Percentiles rank a stretch among this genome's conserved stretches.
These are phyloP conservation scores for Pyricularia pennisetigena DNA, from an alignment of 2,329 filamentous ascomycete genomes.

Conservation along the genomic window DNA sequence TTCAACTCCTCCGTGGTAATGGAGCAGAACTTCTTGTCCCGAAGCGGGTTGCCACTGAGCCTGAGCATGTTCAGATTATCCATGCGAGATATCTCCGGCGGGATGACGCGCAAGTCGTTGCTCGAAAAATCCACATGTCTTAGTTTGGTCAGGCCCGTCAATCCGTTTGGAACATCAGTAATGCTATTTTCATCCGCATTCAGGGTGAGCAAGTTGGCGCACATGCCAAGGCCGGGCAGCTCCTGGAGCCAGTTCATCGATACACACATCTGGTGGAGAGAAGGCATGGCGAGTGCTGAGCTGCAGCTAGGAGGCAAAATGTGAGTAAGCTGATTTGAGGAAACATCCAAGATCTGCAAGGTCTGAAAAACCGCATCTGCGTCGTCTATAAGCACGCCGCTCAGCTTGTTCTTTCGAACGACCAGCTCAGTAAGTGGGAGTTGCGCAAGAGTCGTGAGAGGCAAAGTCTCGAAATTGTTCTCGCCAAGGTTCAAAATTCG, in stretches of 20 bases:
- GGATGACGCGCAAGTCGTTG: conserved; percentile 71
- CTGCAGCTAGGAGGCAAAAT: conserved; percentile 28
- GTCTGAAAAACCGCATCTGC: conserved; percentile 42
- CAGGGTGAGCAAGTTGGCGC: conserved; percentile 63
- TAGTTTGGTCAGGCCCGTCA: conserved; percentile 56
- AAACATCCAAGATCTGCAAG: conserved; percentile 69
- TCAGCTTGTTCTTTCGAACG: conserved; percentile 69
- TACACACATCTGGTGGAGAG: conserved; percentile 63
- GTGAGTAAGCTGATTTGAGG: conserved; percentile 61
- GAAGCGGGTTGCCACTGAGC: conserved; percentile 80
- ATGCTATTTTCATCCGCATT: conserved; percentile 77
- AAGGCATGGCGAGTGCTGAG: conserved; percentile 52
- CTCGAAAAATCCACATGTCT: conserved; percentile 73
- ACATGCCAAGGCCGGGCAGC: conserved; percentile 66
- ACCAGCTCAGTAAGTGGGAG: conserved; percentile 60
- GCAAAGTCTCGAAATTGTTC: conserved; percentile 64
- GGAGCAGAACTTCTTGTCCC: conserved; percentile 76
- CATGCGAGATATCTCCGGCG: conserved; percentile 72
- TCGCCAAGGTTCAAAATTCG: conserved; percentile 70
- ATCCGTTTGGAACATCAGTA: conserved; percentile 63
- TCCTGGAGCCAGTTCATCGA: conserved; percentile 68
- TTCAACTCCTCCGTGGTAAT: conserved; percentile 78
- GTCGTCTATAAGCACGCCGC: conserved; percentile 59
- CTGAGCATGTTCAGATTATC: conserved; percentile 63
- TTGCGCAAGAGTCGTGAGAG: conserved; percentile 57